Evolutionary conservation across 140 eudicot genomes (phyloP), one percentile per base, ranked within the genome.

Genomic region (Flaveria floridana): DNA sequence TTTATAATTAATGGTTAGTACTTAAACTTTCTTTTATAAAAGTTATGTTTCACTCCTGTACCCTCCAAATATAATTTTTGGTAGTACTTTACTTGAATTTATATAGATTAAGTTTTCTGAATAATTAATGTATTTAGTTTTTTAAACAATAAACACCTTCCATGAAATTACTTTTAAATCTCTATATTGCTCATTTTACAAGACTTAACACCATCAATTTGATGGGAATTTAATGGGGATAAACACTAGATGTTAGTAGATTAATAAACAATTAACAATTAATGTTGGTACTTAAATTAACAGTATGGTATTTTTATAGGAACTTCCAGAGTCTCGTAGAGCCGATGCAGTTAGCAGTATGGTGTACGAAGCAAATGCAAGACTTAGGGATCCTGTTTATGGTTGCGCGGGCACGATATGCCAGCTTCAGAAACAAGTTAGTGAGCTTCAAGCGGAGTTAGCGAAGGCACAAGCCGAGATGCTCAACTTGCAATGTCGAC

Each of bases 341-440:
- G 83, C 85, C 26, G 95, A 88, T 64, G 91, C 95, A 2, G 95
- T 88, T 47, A 86, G 86, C 66, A 88, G 95, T 79, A 84, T 88
- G 87, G 95, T 89, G 20, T 89, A 86, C 0, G 96, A 89, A 85
- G 92, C 96, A 16, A 86, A 83, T 65, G 88, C 96, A 18, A 78
- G 96, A 64, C 82, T 89, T 2, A 70, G 88, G 65, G 96, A 86
- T 50, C 96, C 96, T 0, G 86, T 89, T 9, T 89, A 89, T 19
- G 96, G 96, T 16, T 85, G 96, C 55, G 88, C 96, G 3, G 92
- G 96, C 21, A 81, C 88, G 16, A 89, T 89, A 37, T 86, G 89
- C 51, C 90, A 82, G 8, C 89, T 89, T 50, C 96, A 86, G 51
- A 85, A 85, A 77, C 88, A 86, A 76, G 78, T 86, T 37, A 89